These are phyloP conservation scores for Ilyonectria destructans DNA, from an alignment of 2,329 filamentous ascomycete genomes.

Conservation along the genomic window DNA sequence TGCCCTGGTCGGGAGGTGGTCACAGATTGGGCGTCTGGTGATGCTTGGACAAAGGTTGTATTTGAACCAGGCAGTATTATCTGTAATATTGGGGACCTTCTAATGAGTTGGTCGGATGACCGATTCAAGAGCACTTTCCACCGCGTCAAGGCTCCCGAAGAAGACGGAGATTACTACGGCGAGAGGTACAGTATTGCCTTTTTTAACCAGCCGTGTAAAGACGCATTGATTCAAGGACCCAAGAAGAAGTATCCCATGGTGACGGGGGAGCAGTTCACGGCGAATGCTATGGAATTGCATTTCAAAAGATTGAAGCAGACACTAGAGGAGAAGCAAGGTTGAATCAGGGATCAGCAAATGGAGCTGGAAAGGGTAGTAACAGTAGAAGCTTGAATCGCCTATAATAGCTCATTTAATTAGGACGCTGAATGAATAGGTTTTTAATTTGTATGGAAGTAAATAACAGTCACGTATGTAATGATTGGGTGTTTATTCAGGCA, in stretches of 20 bases:
- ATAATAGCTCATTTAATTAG: neutral
- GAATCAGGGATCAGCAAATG: neutral
- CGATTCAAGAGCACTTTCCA: neutral
- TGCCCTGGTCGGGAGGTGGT: neutral
- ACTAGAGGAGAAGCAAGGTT: neutral
- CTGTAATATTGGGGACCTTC: neutral
- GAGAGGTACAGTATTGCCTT: neutral
- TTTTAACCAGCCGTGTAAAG: neutral
- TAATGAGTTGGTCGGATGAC: constrained; percentile 1
- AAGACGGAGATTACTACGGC: neutral
- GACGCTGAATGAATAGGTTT: too few relatives aligned
- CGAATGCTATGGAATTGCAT: neutral
- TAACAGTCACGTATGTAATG: too few relatives aligned
- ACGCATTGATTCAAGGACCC: neutral
- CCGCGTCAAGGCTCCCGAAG: neutral
- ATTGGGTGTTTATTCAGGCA: too few relatives aligned
- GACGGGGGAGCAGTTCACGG: neutral
- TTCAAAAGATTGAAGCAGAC: neutral
- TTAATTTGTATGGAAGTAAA: too few relatives aligned
- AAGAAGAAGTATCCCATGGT: neutral
- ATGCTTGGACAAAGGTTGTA: neutral
- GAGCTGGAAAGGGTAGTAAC: neutral
- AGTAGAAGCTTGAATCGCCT: neutral
- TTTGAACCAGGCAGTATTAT: neutral
- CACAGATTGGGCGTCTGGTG: neutral